Base-by-base conservation (phyloP, 1,284 basidiomycete species). In the Inonotus hispidus region DNA sequence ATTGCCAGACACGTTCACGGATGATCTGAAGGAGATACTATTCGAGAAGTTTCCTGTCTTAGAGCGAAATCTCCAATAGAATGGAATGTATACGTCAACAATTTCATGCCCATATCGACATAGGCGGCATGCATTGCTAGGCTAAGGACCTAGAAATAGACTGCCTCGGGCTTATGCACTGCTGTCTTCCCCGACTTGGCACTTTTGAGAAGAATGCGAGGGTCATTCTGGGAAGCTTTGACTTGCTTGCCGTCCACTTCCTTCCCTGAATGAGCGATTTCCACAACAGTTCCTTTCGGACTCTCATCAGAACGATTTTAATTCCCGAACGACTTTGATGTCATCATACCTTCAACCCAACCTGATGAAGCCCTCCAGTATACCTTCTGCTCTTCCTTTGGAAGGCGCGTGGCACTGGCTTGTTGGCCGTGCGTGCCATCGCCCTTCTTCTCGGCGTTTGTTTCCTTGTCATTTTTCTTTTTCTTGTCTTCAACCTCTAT, bases 181-280 rank as follows among this genome's bases (percentile, higher is more conserved):
- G 62, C 62, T 39, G n/a, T 56, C 46, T 63, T 63, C 5, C 62
- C 62, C 23, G 62, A 60, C 46, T 57, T 63, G 23, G 58, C 35
- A 38, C 62, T 63, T 21, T 63, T 37, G 19, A 63, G 50, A 21
- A 60, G 47, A 16, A 63, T 56, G 38, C 62, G 57, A 4, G 62
- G 62, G 16, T 63, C 62, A 27, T 56, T 29, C 21, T 63, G 19
- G 13, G 62, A 63, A 13, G 58, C 62, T 29, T 63, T 63, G 13
- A 57, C 58, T 21, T 50, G 53, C 11, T 47, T 60, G 21, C 62
- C 62, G 19, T 52, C 45, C 6, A 63, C 53, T 8, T 56, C 58
- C n/a, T 59, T 63, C n/a, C 60, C 58, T 6, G 56, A 53, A 38
- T 57, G 29, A 1, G 38, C 8, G 16, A 63, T 38, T 16, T 63